Conservation (phyloP, 2,329 filamentous ascomycete genomes). For the Epichloe sibirici region DNA sequence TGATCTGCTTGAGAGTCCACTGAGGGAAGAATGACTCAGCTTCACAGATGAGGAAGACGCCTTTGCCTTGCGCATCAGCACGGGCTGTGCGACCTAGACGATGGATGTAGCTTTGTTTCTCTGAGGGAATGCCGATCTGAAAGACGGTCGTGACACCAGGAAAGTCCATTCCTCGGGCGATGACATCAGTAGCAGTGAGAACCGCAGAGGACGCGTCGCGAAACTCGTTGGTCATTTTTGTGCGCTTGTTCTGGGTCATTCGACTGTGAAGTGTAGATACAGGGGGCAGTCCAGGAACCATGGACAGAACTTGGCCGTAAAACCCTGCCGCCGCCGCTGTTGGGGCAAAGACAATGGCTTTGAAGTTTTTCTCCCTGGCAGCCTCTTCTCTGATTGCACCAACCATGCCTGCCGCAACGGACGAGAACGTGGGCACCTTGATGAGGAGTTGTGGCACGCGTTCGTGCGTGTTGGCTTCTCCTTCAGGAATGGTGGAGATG, state of each 20-base stretch:
- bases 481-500: conserved; percentile 64
- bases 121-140: conserved; percentile 46
- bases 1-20: conserved; percentile 40
- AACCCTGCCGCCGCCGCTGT: conserved; percentile 41
- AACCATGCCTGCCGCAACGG: conserved; percentile 48
- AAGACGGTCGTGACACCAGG: conserved; percentile 56
- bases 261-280: conserved; percentile 38
- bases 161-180: conserved; percentile 62
- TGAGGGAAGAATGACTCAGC: conserved; percentile 38
- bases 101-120: conserved; percentile 54
- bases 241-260: conserved; percentile 37
- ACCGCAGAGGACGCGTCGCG: conserved; percentile 41
- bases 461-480: conserved; percentile 66
- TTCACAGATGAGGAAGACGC: conserved; percentile 44
- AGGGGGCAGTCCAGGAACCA: conserved; percentile 27
- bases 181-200: conserved; percentile 58
- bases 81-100: conserved; percentile 55
- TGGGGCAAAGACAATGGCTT: conserved; percentile 73
- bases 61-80: conserved; percentile 50
- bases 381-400: conserved; percentile 40
- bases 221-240: conserved; percentile 48
- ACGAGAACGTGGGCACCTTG: conserved; percentile 54
- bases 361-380: conserved; percentile 45
- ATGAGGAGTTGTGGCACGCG: conserved; percentile 63
- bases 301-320: conserved; percentile 32